Conservation (phyloP, 768 basidiomycete species). For the Rhodosporidiobolus odoratus region DNA sequence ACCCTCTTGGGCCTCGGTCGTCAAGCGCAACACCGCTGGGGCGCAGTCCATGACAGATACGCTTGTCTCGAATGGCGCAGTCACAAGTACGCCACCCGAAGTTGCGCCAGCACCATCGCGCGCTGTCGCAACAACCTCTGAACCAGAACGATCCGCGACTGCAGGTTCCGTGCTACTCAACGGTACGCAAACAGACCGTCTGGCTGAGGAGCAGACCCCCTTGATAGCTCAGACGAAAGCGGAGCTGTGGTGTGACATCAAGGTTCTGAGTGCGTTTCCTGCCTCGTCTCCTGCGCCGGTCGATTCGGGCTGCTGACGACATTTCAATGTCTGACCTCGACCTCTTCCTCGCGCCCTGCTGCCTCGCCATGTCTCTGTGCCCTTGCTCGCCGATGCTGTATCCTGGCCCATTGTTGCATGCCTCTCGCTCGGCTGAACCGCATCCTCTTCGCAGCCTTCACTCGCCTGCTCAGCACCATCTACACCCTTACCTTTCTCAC, state of each 20-base stretch:
- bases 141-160: constrained; percentile 40
- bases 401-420: too few species aligned
- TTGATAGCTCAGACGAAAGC: constrained; percentile 57
- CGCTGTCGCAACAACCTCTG: background rate
- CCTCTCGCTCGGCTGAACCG: background rate
- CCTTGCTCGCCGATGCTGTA: background rate
- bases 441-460: constrained; percentile 64
- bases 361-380: background rate
- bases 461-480: constrained; percentile 74
- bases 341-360: background rate
- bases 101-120: too few species aligned
- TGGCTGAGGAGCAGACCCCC: constrained; percentile 44
- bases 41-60: too few species aligned
- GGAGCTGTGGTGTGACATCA: constrained; percentile 88
- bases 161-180: constrained; percentile 51
- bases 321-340: too few species aligned
- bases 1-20: too few species aligned
- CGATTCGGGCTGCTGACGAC: too few species aligned
- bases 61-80: too few species aligned
- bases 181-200: constrained; percentile 30
- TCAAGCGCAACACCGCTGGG: too few species aligned
- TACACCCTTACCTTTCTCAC: constrained; percentile 81
- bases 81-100: too few species aligned
- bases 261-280: constrained; percentile 65
- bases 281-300: background rate